phyloP scores from a whole-genome alignment of 2,329 filamentous ascomycete species.

The Neocucurbitaria cava region DNA sequence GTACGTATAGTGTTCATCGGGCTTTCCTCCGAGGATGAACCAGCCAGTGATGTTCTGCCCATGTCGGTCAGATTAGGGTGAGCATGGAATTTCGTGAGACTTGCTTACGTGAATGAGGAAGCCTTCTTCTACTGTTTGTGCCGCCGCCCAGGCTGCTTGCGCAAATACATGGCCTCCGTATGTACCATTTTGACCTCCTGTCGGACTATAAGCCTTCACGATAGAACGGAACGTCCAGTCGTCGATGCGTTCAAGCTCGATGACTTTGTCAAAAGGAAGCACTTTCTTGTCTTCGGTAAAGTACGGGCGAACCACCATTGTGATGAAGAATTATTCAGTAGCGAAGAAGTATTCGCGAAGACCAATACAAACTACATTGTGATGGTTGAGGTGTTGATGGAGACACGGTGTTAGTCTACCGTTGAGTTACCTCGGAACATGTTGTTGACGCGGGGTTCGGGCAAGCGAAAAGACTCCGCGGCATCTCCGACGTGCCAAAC shows the following conservation, averaged over 20 bases:
- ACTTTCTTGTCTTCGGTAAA: slow-evolving; percentile 31
- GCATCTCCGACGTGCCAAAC: neutral
- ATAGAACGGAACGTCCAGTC: slow-evolving; percentile 50
- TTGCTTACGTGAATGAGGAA: slow-evolving; percentile 59
- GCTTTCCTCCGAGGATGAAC: slow-evolving; percentile 58
- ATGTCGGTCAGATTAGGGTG: neutral
- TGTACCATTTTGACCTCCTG: slow-evolving; percentile 50
- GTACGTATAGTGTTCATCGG: slow-evolving; percentile 59
- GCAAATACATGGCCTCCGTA: slow-evolving; percentile 65
- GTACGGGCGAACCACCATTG: slow-evolving; percentile 37
- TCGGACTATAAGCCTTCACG: slow-evolving; percentile 53
- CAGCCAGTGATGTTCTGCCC: slow-evolving; percentile 60
- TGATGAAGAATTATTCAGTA: neutral
- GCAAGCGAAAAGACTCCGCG: neutral
- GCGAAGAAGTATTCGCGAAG: neutral
- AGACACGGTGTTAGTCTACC: no score
- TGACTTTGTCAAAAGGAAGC: slow-evolving; percentile 51
- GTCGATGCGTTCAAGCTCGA: slow-evolving; percentile 51
- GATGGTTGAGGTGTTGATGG: neutral
- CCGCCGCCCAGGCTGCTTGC: slow-evolving; percentile 64
- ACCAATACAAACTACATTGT: neutral
- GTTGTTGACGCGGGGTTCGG: neutral
- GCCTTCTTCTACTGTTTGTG: slow-evolving; percentile 59
- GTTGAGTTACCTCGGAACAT: neutral
- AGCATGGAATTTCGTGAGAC: neutral